Percentiles rank a stretch among this genome's conserved stretches.
These are phyloP conservation scores for Vanilla planifolia DNA, from an alignment of 106 monocot genomes.

Conservation along the genomic window DNA sequence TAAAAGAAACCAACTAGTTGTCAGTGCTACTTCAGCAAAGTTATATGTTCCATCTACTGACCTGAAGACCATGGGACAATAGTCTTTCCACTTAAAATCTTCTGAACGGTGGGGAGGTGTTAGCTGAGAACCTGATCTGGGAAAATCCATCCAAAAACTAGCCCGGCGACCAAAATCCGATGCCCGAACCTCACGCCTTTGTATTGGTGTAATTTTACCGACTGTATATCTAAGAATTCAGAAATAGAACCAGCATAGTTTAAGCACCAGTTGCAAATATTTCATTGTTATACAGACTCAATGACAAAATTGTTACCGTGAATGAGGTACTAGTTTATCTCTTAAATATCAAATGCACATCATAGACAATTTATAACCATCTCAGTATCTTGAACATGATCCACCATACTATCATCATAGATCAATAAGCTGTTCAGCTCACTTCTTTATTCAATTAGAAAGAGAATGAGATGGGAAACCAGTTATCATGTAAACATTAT, in stretches of 20 bases:
- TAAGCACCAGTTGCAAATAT: background rate
- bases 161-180: conserved; percentile 91
- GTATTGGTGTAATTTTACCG: conserved; percentile 97
- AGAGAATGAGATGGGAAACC: background rate
- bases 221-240: conserved; percentile 68
- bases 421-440: background rate
- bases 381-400: too few species aligned
- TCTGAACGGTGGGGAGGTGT: conserved; percentile 79
- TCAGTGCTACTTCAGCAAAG: background rate
- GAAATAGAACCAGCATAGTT: conserved; percentile 5
- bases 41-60: conserved; percentile 10
- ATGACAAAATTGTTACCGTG: background rate
- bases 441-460: background rate
- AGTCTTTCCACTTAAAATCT: conserved; percentile 99
- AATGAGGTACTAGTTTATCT: too few species aligned
- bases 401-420: background rate
- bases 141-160: conserved; percentile 97
- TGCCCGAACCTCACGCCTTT: conserved; percentile 75
- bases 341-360: too few species aligned
- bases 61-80: conserved; percentile 99
- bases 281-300: background rate
- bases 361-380: too few species aligned
- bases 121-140: conserved; percentile 70
- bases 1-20: background rate
- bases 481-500: background rate